phyloP scores from a whole-genome alignment of 805 yeast species.

The Lipomyces orientalis region DNA sequence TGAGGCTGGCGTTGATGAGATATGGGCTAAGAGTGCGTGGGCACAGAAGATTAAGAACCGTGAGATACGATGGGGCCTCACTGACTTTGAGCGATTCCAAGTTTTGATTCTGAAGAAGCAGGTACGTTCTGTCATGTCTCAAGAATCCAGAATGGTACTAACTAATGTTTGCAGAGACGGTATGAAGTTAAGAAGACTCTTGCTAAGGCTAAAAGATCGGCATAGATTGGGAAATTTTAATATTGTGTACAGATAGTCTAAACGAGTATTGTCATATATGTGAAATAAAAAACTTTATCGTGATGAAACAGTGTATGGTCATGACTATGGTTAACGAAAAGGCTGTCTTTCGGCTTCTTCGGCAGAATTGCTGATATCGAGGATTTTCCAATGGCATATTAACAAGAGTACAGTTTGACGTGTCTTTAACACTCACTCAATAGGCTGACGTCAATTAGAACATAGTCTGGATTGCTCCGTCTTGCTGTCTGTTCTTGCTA shows the following conservation, averaged over 20 bases:
- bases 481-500: constrained; percentile 14
- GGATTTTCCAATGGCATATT: background rate
- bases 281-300: constrained; percentile 12
- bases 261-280: constrained; percentile 21
- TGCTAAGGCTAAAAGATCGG: constrained; percentile 72
- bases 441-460: constrained; percentile 14
- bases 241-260: constrained; percentile 29
- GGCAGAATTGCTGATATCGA: background rate
- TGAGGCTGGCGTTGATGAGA: constrained; percentile 82
- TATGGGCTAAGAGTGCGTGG: constrained; percentile 95
- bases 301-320: constrained; percentile 1
- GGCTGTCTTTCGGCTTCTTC: background rate
- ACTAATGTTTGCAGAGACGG: constrained; percentile 57
- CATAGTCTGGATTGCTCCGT: constrained; percentile 28
- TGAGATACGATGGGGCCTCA: constrained; percentile 87
- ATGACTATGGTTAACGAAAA: background rate
- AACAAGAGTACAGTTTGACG: background rate
- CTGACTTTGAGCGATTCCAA: constrained; percentile 99
- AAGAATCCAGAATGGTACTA: background rate
- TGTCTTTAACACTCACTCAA: background rate
- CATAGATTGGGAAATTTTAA: constrained; percentile 23
- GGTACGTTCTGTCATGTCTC: constrained; percentile 39
- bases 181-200: constrained; percentile 93
- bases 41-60: constrained; percentile 97
- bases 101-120: constrained; percentile 97